Evolutionary conservation across 2,329 filamentous ascomycete genomes (phyloP), one percentile per base, ranked within the genome.

Genomic region (Fusarium floridanum): DNA sequence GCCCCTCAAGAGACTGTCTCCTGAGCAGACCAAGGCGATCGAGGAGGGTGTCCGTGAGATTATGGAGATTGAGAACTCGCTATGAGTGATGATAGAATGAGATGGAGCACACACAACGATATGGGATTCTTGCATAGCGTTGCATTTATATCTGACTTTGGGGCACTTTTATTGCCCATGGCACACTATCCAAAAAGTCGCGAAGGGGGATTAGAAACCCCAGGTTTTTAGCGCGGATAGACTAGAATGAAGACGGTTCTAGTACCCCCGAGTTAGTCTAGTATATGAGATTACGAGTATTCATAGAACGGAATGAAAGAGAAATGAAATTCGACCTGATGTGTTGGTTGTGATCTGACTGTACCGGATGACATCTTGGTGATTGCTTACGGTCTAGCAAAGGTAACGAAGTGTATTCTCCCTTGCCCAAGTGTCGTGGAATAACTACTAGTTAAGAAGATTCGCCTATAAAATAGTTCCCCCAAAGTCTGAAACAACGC

Each of bases 1-100:
- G 77, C 94, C 94, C 62, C 87, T 95, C 75, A 92, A 91, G 86
- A 87, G 90, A 70, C 83, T 94, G 61, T 87, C 89, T 45, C 83
- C 90, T 78, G 90, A 88, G 43, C 86, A 86, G 78, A 85, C 88
- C 20, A 82, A 83, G 53, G 83, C 82, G 6, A 89, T 92, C 62
- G 85, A 86, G 74, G 87, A 90, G 66, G 89, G 89, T 3, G 87
- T 90, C 61, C 83, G 82, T 72, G 91, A 93, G 81, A 89, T 89
- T 12, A 92, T 94, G 90, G 88, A 91, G 70, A 82, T 93, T 59
- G 92, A 94, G 85, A 87, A 85, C 79, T 84, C 84, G 24, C 79
- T 90, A 73, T 89, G 55, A 76, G 63, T 37, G 37, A 39, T 17
- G n/a, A 34, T 8, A 24, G 29, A 43, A 29, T 67, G 50, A 61